phyloP scores from a whole-genome alignment of 345 rosid species.

The Brassica nigra region DNA sequence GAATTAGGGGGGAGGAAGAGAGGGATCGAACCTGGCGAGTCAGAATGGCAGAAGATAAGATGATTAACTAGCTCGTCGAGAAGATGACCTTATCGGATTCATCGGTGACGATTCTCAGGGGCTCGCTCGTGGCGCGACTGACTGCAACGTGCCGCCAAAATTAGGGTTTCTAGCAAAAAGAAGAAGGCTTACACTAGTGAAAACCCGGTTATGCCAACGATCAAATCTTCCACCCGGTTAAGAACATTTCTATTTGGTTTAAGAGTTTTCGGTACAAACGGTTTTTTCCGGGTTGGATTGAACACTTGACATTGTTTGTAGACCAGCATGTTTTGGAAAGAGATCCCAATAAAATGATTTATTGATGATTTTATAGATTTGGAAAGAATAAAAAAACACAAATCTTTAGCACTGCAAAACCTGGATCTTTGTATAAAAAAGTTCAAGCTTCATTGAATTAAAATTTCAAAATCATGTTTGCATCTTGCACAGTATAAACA shows the following conservation, averaged over 20 bases:
- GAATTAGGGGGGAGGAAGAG: background rate
- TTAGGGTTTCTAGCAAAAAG: conserved; percentile 33
- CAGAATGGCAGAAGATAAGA: background rate
- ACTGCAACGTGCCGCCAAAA: background rate
- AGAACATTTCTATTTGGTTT: background rate
- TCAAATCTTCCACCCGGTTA: conserved; percentile 3
- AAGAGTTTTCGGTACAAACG: too few species aligned
- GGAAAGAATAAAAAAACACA: too few species aligned
- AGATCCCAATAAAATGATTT: too few species aligned
- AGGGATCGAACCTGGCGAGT: conserved; percentile 8
- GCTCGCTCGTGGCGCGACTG: background rate
- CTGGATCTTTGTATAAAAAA: too few species aligned
- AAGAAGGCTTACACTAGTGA: conserved; percentile 1
- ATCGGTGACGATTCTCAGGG: conserved; percentile 17
- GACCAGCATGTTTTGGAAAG: too few species aligned
- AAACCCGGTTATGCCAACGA: background rate
- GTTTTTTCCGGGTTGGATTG: too few species aligned
- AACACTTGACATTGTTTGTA: too few species aligned
- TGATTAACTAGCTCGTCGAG: conserved; percentile 22
- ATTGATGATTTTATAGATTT: too few species aligned
- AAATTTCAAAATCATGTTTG: too few species aligned
- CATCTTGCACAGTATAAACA: too few species aligned
- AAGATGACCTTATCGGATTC: conserved; percentile 17
- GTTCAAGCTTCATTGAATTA: too few species aligned
- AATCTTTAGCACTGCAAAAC: too few species aligned